Evolutionary conservation across 768 basidiomycete genomes (phyloP), one percentile per base, ranked within the genome.

Genomic region (Crepidotus variabilis): DNA sequence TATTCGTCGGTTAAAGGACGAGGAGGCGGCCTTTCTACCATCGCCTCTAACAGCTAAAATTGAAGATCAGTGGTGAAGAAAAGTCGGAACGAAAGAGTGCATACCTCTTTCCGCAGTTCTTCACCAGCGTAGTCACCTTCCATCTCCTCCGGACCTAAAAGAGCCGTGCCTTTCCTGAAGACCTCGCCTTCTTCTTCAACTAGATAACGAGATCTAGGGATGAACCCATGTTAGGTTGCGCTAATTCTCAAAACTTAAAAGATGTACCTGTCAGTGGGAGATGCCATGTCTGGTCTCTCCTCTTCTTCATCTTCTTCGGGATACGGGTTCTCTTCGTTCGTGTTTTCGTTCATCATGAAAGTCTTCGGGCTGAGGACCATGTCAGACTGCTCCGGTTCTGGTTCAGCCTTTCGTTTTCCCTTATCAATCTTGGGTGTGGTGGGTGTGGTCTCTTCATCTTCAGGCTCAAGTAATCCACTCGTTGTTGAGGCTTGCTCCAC

Each of bases 111-210:
- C 60, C 90, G 83, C 55, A 98, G 73, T 43, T 94, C 92, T 66
- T 98, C 95, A 0, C 94, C 92, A 14, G 84, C 90, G 64, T 87
- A 92, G 63, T 93, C 93, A 0, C 85, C 87, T 63, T 94, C 93
- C 84, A 94, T 90, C 69, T 95, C 92, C 62, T 89, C 91, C 7
- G 84, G 85, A 1, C 87, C 86, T 8, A 92, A 75, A 18, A 98
- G 75, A 2, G 87, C 87, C 9, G 81, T 84, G 0, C 94, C 94
- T 66, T 96, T 95, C 43, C 95, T 78, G 75, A 98, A 98, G 39
- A 98, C 89, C 71, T 98, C 96, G 0, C 94, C 94, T 68, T 99
- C 97, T 68, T 98, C 97, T 54, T 86, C 90, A 0, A 95, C 88
- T 87, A 90, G 92, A 51, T 79, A 85, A 60, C 85, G 78, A 22